Percentiles rank a stretch among this genome's conserved stretches.
Evolutionary conservation across 345 rosid species (phyloP).

Genomic region (Murraya koenigii): DNA sequence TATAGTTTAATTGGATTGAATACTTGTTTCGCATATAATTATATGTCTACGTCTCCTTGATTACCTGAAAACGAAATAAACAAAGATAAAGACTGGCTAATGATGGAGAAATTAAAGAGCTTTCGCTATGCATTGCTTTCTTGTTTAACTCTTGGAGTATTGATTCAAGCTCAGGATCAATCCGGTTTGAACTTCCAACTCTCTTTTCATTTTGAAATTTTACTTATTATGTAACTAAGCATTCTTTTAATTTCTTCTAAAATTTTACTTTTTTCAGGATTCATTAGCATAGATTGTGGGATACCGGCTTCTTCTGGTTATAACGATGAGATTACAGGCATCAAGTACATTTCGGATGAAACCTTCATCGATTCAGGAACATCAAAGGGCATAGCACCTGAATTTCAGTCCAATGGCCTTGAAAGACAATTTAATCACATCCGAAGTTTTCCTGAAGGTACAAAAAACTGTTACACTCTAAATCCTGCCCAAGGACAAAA

Average conservation of each 20-base stretch:
- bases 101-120: background rate
- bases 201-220: background rate
- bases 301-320: background rate
- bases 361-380: background rate
- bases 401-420: background rate
- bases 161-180: constrained; percentile 6
- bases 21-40: too few relatives aligned
- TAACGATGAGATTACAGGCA: background rate
- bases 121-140: background rate
- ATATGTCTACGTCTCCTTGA: too few relatives aligned
- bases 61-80: background rate
- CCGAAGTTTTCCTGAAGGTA: constrained; percentile 22
- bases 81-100: background rate
- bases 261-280: background rate
- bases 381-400: background rate
- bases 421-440: background rate
- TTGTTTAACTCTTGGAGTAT: background rate
- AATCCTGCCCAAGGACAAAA: background rate
- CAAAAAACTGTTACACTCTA: constrained; percentile 22
- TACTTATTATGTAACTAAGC: background rate
- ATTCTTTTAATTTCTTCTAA: background rate
- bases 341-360: background rate
- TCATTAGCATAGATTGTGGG: constrained; percentile 8
- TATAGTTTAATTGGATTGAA: too few relatives aligned
- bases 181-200: background rate